Evolutionary conservation across 331 rosid genomes (phyloP), one percentile per base, ranked within the genome.

Genomic region (Arachis monticola): DNA sequence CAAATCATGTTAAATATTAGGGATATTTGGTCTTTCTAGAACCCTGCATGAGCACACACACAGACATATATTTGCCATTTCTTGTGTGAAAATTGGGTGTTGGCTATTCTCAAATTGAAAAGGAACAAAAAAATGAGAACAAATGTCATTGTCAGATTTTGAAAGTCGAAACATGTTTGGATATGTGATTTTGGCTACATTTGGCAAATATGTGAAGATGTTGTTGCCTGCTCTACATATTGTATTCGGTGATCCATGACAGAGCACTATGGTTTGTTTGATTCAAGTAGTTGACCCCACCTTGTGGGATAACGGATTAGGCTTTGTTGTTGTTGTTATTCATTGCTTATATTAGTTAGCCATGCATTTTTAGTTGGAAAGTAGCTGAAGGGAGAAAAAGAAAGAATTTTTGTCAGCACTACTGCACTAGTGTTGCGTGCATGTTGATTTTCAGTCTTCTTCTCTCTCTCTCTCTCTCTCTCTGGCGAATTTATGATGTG

Each of bases 401-500:
- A 10, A 35, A 5, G 42, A 1, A 31, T 8, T 41, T 22, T 8
- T 42, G 22, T 8, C 30, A 13, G 22, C 40, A 67, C 27, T 22
- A 22, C 27, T 22, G 40, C 64, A 56, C 61, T 44, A 45, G 56
- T 11, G 30, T 44, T 50, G 13, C 56, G 62, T 45, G 35, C 38
- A 51, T 42, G 69, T 76, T 58, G 50, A 11, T 63, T 63, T 58
- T 17, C 56, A 14, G 76, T 27, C 8, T 6, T 40, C 10, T 60
- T 22, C 22, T 22, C 22, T 35, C 40, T 35, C 40, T 35, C 40
- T 32, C 38, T 35, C 40, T 27, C 47, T 31, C 7, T 55, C 12
- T 9, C 77, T 60, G 67, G 75, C 67, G 71, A 2, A 56, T 58
- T 79, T 56, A 38, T 77, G 55, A 67, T 82, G 35, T 41, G 14